Evolutionary conservation across 2,329 filamentous ascomycete genomes (phyloP).

Genomic region (Phyllosticta citriasiana): DNA sequence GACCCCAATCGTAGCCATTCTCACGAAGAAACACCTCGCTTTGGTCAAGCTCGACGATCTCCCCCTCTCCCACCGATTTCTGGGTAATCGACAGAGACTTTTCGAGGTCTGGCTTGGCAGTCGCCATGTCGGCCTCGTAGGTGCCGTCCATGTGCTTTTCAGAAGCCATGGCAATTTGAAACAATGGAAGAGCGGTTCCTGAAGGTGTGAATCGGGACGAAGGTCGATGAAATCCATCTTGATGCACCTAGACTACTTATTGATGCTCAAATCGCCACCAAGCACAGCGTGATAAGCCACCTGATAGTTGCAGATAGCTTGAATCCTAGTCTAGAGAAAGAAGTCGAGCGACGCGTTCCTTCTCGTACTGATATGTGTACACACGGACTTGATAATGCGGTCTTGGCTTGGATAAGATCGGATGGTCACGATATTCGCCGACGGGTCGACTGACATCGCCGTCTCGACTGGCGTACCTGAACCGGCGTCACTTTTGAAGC

Average conservation of each 20-base stretch:
- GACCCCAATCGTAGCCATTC: constrained; percentile 34
- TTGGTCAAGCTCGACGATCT: constrained; percentile 35
- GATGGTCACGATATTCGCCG: constrained; percentile 1
- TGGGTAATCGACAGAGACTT: constrained; percentile 10
- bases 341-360: not conserved
- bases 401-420: constrained; percentile 10
- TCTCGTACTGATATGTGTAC: constrained; percentile 2
- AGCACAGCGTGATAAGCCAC: constrained; percentile 2
- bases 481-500: not conserved
- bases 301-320: constrained; percentile 4
- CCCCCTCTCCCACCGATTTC: constrained; percentile 18
- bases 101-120: constrained; percentile 7
- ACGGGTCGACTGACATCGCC: not conserved
- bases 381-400: constrained; percentile 1
- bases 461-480: not conserved
- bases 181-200: not conserved
- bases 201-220: not conserved
- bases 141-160: constrained; percentile 3
- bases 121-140: not conserved
- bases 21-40: constrained; percentile 41
- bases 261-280: not conserved
- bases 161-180: not conserved
- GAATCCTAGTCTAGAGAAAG: not conserved
- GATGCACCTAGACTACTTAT: constrained; percentile 5
- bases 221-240: not conserved